phyloP scores from a whole-genome alignment of 352 stramenopile species.

The Aphanomyces euteiches region DNA sequence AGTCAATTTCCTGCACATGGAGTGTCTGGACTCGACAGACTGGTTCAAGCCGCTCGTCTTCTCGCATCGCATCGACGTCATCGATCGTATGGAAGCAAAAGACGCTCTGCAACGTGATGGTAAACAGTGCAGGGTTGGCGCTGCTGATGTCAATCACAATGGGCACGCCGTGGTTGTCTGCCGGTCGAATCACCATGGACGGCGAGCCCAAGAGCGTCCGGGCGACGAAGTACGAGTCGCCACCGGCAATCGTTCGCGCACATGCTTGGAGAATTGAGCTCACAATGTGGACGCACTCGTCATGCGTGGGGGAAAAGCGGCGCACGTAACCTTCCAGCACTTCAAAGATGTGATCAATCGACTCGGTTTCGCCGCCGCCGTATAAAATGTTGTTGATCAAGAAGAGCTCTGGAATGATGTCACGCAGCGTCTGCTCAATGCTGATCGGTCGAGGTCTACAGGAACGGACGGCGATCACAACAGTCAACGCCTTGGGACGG shows the following conservation, averaged over 20 bases:
- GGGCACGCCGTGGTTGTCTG: constrained; percentile 57
- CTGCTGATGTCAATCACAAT: constrained; percentile 70
- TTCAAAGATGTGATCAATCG: constrained; percentile 75
- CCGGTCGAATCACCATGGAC: constrained; percentile 69
- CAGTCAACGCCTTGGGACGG: neutral
- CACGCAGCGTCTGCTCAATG: constrained; percentile 70
- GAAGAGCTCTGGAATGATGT: constrained; percentile 71
- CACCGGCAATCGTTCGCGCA: constrained; percentile 67
- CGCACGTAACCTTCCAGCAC: constrained; percentile 70
- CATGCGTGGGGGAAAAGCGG: constrained; percentile 52
- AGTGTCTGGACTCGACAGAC: constrained; percentile 61
- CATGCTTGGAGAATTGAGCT: constrained; percentile 68
- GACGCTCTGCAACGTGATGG: constrained; percentile 71
- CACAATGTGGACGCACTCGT: constrained; percentile 63
- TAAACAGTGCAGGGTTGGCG: constrained; percentile 53
- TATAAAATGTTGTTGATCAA: constrained; percentile 78
- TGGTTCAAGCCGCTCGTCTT: constrained; percentile 52
- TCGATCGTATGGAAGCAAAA: constrained; percentile 77
- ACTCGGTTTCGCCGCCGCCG: constrained; percentile 55
- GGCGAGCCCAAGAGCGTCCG: constrained; percentile 66
- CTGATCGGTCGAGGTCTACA: constrained; percentile 54
- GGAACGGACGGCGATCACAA: neutral
- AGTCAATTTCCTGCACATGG: constrained; percentile 80
- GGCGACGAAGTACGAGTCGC: constrained; percentile 78
- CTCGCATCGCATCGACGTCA: constrained; percentile 67